Evolutionary conservation across 192 early-diverging fungal genomes (phyloP), one percentile per base, ranked within the genome.

Genomic region (Ambispora gerdemannii): DNA sequence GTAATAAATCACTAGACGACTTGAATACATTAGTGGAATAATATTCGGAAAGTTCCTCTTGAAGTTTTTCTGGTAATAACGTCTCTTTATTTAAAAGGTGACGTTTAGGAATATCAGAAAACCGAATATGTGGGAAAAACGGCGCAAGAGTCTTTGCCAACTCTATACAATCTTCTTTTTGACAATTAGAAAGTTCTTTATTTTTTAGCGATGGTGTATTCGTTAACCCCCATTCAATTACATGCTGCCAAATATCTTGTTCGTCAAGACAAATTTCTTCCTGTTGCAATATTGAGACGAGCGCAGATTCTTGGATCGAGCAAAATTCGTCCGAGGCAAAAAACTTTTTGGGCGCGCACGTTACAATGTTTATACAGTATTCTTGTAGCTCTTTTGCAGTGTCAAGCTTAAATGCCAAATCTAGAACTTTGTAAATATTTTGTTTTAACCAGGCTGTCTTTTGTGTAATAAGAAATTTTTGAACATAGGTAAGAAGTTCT

Each of bases 211-310:
- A 17, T 20, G 50, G 53, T 10, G 38, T 43, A 50, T 52, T 67
- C 19, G 13, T n/a, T 13, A 52, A 30, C 6, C 50, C 66, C 66
- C 66, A 67, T 52, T 28, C 27, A 27, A 67, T 31, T 22, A 67
- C 22, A 27, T 53, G 11, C 19, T 67, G 28, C 66, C 66, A 67
- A 25, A 67, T 34, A 33, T 17, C 17, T 20, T 49, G 17, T 35
- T 67, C 66, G 24, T 67, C 32, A 11, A 67, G n/a, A n/a, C 22
- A 34, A 15, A 67, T 20, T 33, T 67, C 66, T 31, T 67, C 66
- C 25, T 28, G 20, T 33, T 35, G 31, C 22, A 67, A 32, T 24
- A 67, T 33, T 34, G 50, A 25, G 11, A 32, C 24, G 27, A 67
- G 30, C 19, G 53, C 38, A 3, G 49, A 28, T 35, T 53, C 30